Evolutionary conservation across 352 stramenopile genomes (phyloP), one percentile per base, ranked within the genome.

Genomic region (Peronosclerospora sorghi): DNA sequence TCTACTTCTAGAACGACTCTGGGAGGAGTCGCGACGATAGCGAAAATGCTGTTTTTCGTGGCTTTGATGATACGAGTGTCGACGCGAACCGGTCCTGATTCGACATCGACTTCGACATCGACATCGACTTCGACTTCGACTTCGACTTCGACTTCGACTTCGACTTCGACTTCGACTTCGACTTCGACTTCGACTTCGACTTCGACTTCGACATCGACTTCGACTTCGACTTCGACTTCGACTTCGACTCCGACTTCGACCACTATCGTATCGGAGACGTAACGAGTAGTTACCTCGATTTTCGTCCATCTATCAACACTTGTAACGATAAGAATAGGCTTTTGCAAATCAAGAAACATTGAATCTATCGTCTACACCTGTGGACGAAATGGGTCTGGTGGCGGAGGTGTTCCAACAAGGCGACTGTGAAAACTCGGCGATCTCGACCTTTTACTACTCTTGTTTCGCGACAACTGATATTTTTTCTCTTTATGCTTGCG

Each of bases 341-440:
- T 20, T 19, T 35, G 34, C 10, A 24, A 2, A 48, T 15, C 10
- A 47, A 14, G 21, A 29, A 17, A 30, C 28, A 32, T 4, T 1
- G 17, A 43, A 28, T 20, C n/a, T 23, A 20, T 10, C 20, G 18
- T 28, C 28, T 32, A 17, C 56, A 84, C 72, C 44, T 84, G 65
- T 17, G 74, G 72, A 43, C 74, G 64, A 49, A 75, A 75, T 13
- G 71, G 74, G 42, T 86, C 74, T 8, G 62, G 42, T 4, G 74
- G 74, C 7, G 74, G 74, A 4, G 68, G 68, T 5, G 69, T 86
- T 7, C 59, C 54, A 18, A 51, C 15, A 34, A 67, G 45, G 9
- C 39, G 48, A 6, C 44, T 43, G 10, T 39, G 56, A 5, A 45
- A 55, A 54, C 62, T 67, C 17, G 18, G n/a, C 6, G 60, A 65